Evolutionary conservation across 2,329 filamentous ascomycete species (phyloP).

Genomic region (Ophiocordyceps polyrhachis-furcata): DNA sequence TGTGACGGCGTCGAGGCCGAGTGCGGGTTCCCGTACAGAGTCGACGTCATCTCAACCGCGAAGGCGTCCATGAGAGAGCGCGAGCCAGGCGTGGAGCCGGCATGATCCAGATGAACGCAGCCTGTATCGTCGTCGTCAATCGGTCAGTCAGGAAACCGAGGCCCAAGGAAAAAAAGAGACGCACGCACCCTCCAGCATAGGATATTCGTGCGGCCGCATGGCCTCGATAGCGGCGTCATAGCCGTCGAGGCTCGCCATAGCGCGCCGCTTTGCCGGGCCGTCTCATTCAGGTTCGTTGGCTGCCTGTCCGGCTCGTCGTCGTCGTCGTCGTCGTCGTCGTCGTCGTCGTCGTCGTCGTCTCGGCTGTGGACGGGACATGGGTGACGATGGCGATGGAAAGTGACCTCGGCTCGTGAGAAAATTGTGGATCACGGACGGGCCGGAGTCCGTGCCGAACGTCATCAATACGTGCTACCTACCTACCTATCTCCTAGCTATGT

Average conservation of each 20-base stretch:
- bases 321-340: background rate
- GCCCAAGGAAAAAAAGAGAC: background rate
- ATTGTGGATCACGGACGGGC: background rate
- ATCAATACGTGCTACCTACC: background rate
- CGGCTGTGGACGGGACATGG: no score
- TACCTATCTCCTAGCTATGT: no score
- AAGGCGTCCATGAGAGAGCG: constrained; percentile 69
- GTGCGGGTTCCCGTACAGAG: constrained; percentile 81
- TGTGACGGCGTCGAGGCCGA: constrained; percentile 72
- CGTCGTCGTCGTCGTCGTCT: background rate
- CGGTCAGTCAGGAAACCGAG: background rate
- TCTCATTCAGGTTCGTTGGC: background rate
- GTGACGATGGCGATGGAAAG: background rate
- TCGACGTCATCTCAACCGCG: constrained; percentile 56
- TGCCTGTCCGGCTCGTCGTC: background rate
- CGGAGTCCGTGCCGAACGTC: background rate
- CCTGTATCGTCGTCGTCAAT: constrained; percentile 22
- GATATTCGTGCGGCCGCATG: constrained; percentile 43
- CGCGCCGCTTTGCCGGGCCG: background rate
- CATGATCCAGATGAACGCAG: constrained; percentile 77
- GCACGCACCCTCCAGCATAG: constrained; percentile 45
- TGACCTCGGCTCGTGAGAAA: background rate
- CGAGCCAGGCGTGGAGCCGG: constrained; percentile 70
- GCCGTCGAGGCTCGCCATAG: background rate
- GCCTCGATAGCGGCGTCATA: constrained; percentile 43